Base-by-base conservation (phyloP, 2,329 filamentous ascomycete species). In the Plenodomus biglobosus region DNA sequence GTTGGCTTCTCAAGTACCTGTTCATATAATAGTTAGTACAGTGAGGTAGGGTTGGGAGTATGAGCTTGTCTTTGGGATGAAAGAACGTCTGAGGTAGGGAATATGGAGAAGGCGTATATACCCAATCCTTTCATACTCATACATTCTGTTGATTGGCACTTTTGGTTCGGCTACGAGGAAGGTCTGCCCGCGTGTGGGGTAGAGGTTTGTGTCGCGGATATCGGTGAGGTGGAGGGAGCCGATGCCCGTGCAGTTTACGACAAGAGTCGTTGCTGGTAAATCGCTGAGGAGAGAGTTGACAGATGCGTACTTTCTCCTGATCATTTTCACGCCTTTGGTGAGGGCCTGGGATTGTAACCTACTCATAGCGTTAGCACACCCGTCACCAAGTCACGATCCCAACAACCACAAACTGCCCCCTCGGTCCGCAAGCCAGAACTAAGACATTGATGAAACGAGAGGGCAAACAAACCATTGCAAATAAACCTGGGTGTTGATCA, bases 201-300 rank as follows among this genome's bases (percentile, higher is more conserved):
- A 80, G 56, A 97, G 79, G 3, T 80, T 81, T 40, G 76, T 73
- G 65, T 97, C 92, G 66, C 81, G 76, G 0, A 97, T 91, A 35
- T 94, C 94, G n/a, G 87, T 88, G 1, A 97, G 83, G 44, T 80
- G 83, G 37, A 82, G 80, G 0, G 91, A 86, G 8, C 87, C 82
- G 4, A 97, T 76, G 0, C 91, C 94, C 0, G 91, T 92, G 59
- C 89, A 88, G 68, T 97, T 97, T 58, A 97, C 75, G 1, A 96
- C 75, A 1, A 95, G 71, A 55, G 88, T 83, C 1, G 85, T 85
- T 0, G 76, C 75, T 51, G 84, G 78, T 62, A 88, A 84, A 32
- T 84, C 70, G 1, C 61, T 55, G 0, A 82, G 78, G 0, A 90
- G 88, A 16, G 94, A 85, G 0, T 77, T 71, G 46, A 97, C 80